Base-by-base conservation (phyloP, 225 moss, liverwort and hornwort genomes). In the Ulota crispa region DNA sequence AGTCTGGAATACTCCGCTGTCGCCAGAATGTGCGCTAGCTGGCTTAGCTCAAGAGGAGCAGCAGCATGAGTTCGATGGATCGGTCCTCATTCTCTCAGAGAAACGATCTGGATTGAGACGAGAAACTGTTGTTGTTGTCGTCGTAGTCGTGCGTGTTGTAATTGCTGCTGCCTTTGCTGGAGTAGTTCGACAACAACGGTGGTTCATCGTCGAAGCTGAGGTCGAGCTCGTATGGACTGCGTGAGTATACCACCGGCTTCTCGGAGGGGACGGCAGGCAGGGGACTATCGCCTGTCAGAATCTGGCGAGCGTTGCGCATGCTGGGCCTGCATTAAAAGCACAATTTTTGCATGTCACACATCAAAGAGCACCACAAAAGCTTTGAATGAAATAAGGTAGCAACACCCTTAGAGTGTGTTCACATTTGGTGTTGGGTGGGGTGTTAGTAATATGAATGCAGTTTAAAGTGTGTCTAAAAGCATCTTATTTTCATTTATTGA, bases 261-360 rank as follows among this genome's bases (percentile, higher is more conserved):
- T 85, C 78, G 2, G 61, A 1, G 15, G 89, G 89, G 16, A 89
- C 30, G 0, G 87, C 75, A 60, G 85, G 89, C 27, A 89, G 83
- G 0, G 78, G 83, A 27, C 81, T 85, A 37, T 89, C 83, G 8
- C 80, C 87, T 0, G 87, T 89, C 45, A 89, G 18, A 53, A 89
- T 89, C 60, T 89, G 87, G 34, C 89, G 83, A 23, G 77, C 83
- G 16, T 61, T 85, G 31, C 89, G 83, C 87, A 89, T 89, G 78
- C 16, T 87, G 28, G 89, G 89, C 27, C 89, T 79, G 55, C 6
- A 43, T 43, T 39, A 9, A 3, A 31, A 4, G 2, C 9, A 0
- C 63, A 42, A 16, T 9, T 20, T 13, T 1, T 7, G 7, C 14
- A 1, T 30, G 30, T 10, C 43, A 19, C 14, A n/a, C 30, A 62